Conservation (phyloP, 1,139 yeast species). For the Blastobotrys ciferrii region DNA sequence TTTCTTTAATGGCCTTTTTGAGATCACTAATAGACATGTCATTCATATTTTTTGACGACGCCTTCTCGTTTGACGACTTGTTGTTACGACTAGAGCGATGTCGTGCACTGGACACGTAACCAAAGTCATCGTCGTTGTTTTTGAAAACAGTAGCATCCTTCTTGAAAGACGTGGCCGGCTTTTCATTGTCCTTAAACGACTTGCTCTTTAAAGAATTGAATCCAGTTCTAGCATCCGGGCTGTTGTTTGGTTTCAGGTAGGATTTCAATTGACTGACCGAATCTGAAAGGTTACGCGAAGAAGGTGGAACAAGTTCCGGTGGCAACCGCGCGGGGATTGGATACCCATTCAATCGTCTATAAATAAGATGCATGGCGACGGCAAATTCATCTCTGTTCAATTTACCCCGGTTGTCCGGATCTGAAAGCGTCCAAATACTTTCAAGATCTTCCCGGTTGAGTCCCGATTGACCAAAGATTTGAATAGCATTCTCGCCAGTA, state of each 20-base stretch:
- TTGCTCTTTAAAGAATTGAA: constrained; percentile 30
- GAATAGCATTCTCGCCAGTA: constrained; percentile 80
- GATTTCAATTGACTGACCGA: constrained; percentile 53
- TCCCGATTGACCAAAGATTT: constrained; percentile 87
- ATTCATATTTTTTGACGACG: constrained; percentile 16
- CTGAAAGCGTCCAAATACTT: constrained; percentile 91
- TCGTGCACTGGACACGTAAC: constrained; percentile 66
- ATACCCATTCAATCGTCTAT: constrained; percentile 74
- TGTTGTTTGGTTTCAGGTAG: constrained; percentile 35
- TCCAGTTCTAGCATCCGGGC: constrained; percentile 23
- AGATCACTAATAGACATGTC: constrained; percentile 46
- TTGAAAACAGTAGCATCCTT: constrained; percentile 57
- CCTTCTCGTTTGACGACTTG: constrained; percentile 1
- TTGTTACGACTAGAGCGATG: constrained; percentile 41
- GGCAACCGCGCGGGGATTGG: constrained; percentile 65
- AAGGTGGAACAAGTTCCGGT: constrained; percentile 71
- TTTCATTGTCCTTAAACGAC: constrained; percentile 35
- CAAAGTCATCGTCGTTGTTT: constrained; percentile 57
- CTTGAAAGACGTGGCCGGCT: constrained; percentile 34
- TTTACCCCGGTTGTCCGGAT: constrained; percentile 81
- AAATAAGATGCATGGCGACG: constrained; percentile 91
- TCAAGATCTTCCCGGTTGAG: constrained; percentile 81
- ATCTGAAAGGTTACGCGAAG: constrained; percentile 57
- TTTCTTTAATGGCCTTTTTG: constrained; percentile 64
- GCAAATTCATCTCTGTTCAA: constrained; percentile 84